Percentiles rank a stretch among this genome's conserved stretches.
These are phyloP conservation scores for Thalassiosira hispida DNA, from an alignment of 352 stramenopile genomes.

Conservation along the genomic window DNA sequence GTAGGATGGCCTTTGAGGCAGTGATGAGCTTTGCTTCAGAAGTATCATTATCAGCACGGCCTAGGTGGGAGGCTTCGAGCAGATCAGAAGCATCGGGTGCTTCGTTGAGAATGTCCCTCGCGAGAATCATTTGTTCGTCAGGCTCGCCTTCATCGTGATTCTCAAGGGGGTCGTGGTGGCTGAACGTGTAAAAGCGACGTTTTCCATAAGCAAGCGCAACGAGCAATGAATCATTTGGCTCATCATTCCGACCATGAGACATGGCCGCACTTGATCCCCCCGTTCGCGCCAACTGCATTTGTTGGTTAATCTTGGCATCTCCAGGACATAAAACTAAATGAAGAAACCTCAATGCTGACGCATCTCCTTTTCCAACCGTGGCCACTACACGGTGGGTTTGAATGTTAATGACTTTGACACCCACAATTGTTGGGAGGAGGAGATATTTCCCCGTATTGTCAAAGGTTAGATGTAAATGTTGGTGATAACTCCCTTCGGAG, in stretches of 20 bases:
- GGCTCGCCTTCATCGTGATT: slow-evolving; percentile 41
- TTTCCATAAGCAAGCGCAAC: slow-evolving; percentile 83
- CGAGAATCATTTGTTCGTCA: slow-evolving; percentile 55
- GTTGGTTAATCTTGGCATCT: slow-evolving; percentile 94
- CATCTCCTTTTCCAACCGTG: slow-evolving; percentile 95
- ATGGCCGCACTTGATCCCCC: slow-evolving; percentile 65
- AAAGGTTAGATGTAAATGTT: slow-evolving; percentile 83
- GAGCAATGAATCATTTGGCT: slow-evolving; percentile 81
- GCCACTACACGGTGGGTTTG: slow-evolving; percentile 88
- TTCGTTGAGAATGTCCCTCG: slow-evolving; percentile 98
- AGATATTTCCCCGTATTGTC: slow-evolving; percentile 96
- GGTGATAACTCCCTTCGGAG: slow-evolving; percentile 59
- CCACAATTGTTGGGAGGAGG: slow-evolving; percentile 93
- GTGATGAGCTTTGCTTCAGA: slow-evolving; percentile 77
- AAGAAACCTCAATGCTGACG: slow-evolving; percentile 92
- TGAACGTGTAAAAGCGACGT: slow-evolving; percentile 97
- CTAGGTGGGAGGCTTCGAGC: slow-evolving; percentile 80
- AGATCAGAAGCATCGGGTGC: slow-evolving; percentile 95
- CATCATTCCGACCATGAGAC: slow-evolving; percentile 44
- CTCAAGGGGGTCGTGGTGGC: slow-evolving; percentile 89
- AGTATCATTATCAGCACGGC: slow-evolving; percentile 73
- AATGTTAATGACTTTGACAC: slow-evolving; percentile 96
- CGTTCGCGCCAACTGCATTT: slow-evolving; percentile 89
- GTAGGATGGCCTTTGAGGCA: slow-evolving; percentile 87
- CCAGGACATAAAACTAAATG: slow-evolving; percentile 93